Base-by-base conservation (phyloP, 2,329 filamentous ascomycete species). In the Neurospora sp. region DNA sequence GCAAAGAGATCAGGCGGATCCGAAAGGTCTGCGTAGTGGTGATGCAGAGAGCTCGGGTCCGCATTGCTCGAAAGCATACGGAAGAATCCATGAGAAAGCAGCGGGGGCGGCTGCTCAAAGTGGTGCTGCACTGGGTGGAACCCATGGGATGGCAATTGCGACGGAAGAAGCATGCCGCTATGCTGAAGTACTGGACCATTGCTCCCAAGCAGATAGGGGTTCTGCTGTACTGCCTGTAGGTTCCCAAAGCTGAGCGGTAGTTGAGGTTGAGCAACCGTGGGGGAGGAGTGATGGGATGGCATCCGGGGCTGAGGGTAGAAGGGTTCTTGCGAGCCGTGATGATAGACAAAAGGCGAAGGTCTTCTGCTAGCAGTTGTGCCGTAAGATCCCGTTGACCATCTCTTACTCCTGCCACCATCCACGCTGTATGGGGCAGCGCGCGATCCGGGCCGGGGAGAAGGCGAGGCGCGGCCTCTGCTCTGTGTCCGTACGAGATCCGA, bases 351-450 rank as follows among this genome's bases (percentile, higher is more conserved):
- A 2, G 89, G 85, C 39, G 88, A 84, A 36, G 85, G 84, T 39
- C 88, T 83, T 69, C 86, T 82, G 75, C 81, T 86, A 33, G 83
- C 83, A 23, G 82, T 79, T 1, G 88, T 85, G 23, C 85, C 88
- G 71, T 90, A 92, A 3, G 89, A 92, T 15, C 90, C 91, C 3
- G 91, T 93, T 23, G 91, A 93, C 91, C 91, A 93, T 74, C 91
- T 85, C 83, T 93, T 92, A 77, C 85, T 88, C 72, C 89, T 86
- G 66, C 83, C 84, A 68, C 84, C 86, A 66, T 92, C 90, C 67
- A 92, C 84, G 67, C 82, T 89, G 80, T 93, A 93, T 0, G 91
- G 91, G 19, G 88, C 89, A 52, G 90, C 87, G 72, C 91, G 87
- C 77, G 90, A 84, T 69, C 85, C 88, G 39, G 88, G 88, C 65